Base-by-base conservation (phyloP, 306 rosid genomes). In the Purshia tridentata region DNA sequence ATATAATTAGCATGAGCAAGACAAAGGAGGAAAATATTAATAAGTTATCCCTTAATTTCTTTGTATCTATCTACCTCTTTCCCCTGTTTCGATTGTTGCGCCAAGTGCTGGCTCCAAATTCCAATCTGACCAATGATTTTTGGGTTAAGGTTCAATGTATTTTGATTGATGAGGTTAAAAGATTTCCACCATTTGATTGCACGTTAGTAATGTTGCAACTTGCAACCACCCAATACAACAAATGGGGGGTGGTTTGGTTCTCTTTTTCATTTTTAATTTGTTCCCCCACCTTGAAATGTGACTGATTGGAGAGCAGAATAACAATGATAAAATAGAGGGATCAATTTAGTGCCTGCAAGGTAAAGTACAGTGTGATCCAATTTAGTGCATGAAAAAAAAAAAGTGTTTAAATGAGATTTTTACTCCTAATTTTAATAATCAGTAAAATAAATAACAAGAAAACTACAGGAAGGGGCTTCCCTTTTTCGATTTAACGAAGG, bases 131-230 rank as follows among this genome's bases (percentile, higher is more conserved):
- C 60, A 18, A 57, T 56, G 42, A 70, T 39, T n/a, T 11, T 14
- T 37, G 42, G 8, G 16, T 37, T 23, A 29, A 29, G 35, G 59
- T 78, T 64, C 67, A 64, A 37, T 77, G 67, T 44, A 29, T 29
- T 29, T 29, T 1, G 35, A 29, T 44, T 44, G 47, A 44, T 6
- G 9, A 29, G 35, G 51, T 42, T n/a, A 55, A 35, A 48, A n/a
- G 45, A 60, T 60, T 63, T 73, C 69, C 69, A 12, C 46, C 57
- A 13, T 15, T 53, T 13, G 6, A 12, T 51, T 68, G 72, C 76
- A 41, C 9, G 62, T 41, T 5, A 14, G 18, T 49, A 39, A 29
- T 29, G 35, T 19, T 50, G 63, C 40, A 70, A 70, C 15, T 53
- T 29, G 65, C 10, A 9, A 14, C 4, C 62, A 49, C 13, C 23